phyloP scores from a whole-genome alignment of 805 yeast species.

The Metschnikowia reukaufii region DNA sequence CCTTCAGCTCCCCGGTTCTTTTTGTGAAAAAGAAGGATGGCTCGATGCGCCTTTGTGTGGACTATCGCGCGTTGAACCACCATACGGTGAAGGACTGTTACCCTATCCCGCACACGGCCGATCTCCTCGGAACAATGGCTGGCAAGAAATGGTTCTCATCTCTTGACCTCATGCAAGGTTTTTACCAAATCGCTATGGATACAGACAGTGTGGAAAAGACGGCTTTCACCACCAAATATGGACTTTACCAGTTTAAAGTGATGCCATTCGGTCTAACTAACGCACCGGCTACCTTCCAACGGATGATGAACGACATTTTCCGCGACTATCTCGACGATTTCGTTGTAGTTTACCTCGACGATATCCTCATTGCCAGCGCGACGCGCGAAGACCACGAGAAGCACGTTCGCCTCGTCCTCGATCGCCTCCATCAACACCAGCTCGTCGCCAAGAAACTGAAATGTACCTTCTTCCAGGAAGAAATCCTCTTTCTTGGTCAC shows the following conservation, averaged over 20 bases:
- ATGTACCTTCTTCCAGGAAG: conserved; percentile 3
- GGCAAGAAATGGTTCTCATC: conserved; percentile 7
- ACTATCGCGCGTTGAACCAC: conserved; percentile 9
- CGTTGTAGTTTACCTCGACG: too few relatives aligned
- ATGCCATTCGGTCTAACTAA: too few relatives aligned
- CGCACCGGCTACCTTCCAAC: too few relatives aligned
- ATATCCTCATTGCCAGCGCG: conserved; percentile 3
- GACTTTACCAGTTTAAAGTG: too few relatives aligned
- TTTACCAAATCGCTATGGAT: conserved; percentile 7
- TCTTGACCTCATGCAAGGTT: conserved; percentile 10
- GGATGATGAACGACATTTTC: too few relatives aligned
- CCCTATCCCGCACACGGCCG: conserved; percentile 4
- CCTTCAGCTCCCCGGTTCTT: too few relatives aligned
- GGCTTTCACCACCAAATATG: conserved; percentile 7
- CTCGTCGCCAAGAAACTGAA: conserved; percentile 9
- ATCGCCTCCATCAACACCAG: conserved; percentile 1
- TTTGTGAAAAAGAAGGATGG: conserved; percentile 10
- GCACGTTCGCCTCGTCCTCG: conserved; percentile 1
- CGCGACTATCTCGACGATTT: too few relatives aligned
- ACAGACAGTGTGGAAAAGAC: conserved; percentile 1
- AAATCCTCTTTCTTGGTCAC: too few relatives aligned
- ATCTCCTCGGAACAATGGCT: conserved; percentile 1
- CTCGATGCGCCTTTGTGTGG: conserved; percentile 5
- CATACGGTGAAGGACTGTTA: conserved; percentile 5
- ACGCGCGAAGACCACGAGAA: conserved; percentile 1